Conservation (phyloP, 768 basidiomycete genomes). For the Coprinopsis sp. region DNA sequence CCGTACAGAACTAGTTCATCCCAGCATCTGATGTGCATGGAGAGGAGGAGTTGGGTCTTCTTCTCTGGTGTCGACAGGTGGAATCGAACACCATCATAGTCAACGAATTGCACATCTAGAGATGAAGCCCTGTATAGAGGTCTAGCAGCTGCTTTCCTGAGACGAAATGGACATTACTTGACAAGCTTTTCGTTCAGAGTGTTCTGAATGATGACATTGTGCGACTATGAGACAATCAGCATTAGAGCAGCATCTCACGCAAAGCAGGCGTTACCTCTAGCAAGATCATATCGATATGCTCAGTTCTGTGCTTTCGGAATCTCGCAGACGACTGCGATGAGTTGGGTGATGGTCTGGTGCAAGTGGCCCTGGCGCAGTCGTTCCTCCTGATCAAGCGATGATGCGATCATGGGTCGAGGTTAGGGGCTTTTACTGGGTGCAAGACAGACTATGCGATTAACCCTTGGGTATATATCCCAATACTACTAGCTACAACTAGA, state of each 20-base stretch:
- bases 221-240: slow-evolving; percentile 47
- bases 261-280: slow-evolving; percentile 59
- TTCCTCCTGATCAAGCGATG: too few relatives aligned
- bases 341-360: too few relatives aligned
- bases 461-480: too few relatives aligned
- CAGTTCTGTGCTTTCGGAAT: too few relatives aligned
- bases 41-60: slow-evolving; percentile 78
- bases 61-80: slow-evolving; percentile 85
- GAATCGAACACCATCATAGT: slow-evolving; percentile 96
- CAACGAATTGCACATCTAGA: slow-evolving; percentile 94
- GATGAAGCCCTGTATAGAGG: slow-evolving; percentile 65
- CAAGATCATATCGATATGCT: slow-evolving; percentile 89
- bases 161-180: slow-evolving; percentile 50
- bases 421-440: too few relatives aligned
- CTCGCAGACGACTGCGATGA: too few relatives aligned
- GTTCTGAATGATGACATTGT: slow-evolving; percentile 90
- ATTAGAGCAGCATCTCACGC: neutral
- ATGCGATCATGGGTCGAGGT: too few relatives aligned
- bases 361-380: too few relatives aligned
- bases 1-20: slow-evolving; percentile 86
- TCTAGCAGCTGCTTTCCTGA: slow-evolving; percentile 9
- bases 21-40: slow-evolving; percentile 98
- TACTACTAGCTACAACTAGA: too few relatives aligned
- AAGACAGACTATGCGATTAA: too few relatives aligned
- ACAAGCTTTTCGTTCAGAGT: slow-evolving; percentile 81